Evolutionary conservation across 2,329 filamentous ascomycete species (phyloP), one percentile per base, ranked within the genome.

Genomic region (Fusarium acutatum): DNA sequence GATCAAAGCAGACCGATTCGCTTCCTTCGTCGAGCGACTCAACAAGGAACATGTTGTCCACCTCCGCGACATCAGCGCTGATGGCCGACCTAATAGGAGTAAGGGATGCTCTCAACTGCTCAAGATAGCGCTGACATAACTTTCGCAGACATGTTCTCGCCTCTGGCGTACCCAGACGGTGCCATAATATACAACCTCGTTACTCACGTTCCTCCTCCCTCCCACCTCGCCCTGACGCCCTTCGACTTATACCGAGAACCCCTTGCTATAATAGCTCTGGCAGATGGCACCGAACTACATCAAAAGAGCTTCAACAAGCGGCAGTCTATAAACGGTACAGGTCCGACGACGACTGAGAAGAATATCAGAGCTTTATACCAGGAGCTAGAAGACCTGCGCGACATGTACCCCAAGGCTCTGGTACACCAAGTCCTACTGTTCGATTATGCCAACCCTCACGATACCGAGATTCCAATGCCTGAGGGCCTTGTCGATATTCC

Each of bases 181-280:
- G 91, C 92, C 78, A 92, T 98, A 69, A 88, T 98, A 77, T 98
- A 96, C 87, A 93, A 97, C 81, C 88, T 98, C 71, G 91, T 93
- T 65, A 94, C 93, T 69, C 92, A 94, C 78, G 86, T 93, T 62
- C 93, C 94, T 30, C 91, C 93, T n/a, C 88, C 91, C 37, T 94
- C 94, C 37, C 94, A 97, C 80, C 86, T 94, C 47, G 89, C 94
- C 26, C 84, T 97, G 44, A 93, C 93, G 41, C 95, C 96, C 2
- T 98, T 98, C 85, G 96, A 99, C 81, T 86, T 96, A 47, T 97
- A 94, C 81, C 90, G 95, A 76, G 94, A 97, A 81, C 93, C 94
- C 14, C 86, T 98, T 60, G 90, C 93, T 58, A 87, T 98, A 32
- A 89, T 99, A 71, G 96, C 94, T 7, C 87, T 98, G 66, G 93